Base-by-base conservation (phyloP, 1,284 basidiomycete species). In the Rhodotorula sp. region DNA sequence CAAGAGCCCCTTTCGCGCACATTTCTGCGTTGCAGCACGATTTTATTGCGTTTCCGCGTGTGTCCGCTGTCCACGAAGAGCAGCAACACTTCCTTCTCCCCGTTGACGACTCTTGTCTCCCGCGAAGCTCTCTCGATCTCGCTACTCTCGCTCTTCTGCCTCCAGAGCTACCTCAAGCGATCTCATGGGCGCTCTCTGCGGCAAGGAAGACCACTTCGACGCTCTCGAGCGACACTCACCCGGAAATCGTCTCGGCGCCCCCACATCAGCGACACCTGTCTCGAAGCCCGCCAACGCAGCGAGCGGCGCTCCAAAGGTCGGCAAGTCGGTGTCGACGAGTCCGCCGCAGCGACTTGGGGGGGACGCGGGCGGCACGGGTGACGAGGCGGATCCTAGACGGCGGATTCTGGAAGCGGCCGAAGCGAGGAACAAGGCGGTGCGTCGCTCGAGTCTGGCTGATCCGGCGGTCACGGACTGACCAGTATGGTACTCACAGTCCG, bases 191-290 rank as follows among this genome's bases (percentile, higher is more conserved):
- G 48, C 57, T 6, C 39, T 70, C 8, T 70, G 68, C 58, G 68
- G 64, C 61, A 63, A 63, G 22, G 61, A 67, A 39, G 65, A 62
- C 53, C 60, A 66, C 48, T 63, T 63, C 27, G 66, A 67, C 52
- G 39, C 48, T 1, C 49, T 62, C 30, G 52, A 24, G 3, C 52
- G 39, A 22, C 22, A 36, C 51, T 19, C 44, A 24, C 20, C 58
- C 29, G 32, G 59, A 15, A 29, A 49, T 4, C 20, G 55, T 4
- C 27, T 32, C 7, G 44, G 44, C 9, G 39, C 56, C 46, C 51
- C 59, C 49, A 58, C 56, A 47, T 36, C 56, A 15, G 36, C 48
- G 17, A 30, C 32, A 11, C 24, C n/a, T 3, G 13, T 34, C 20
- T 20, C 34, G 32, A 20, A 22, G 36, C 36, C 54, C 24, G 30